Evolutionary conservation across 2,329 filamentous ascomycete species (phyloP).

Genomic region (Emergomyces orientalis): DNA sequence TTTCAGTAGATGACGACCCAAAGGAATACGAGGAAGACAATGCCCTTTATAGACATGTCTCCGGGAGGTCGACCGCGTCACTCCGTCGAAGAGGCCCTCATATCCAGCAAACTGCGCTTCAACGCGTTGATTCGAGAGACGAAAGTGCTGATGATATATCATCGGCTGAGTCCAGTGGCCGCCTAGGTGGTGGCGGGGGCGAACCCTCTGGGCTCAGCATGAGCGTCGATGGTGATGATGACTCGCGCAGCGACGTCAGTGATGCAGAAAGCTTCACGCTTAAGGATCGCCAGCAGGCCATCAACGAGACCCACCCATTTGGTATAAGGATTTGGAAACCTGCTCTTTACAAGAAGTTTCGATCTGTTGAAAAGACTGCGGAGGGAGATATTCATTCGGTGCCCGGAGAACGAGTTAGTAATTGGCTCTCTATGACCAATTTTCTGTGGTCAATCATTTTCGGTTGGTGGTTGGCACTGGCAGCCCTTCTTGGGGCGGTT

Average conservation of each 20-base stretch:
- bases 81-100: slow-evolving; percentile 30
- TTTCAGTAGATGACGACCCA: slow-evolving; percentile 82
- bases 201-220: slow-evolving; percentile 37
- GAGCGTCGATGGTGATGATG: slow-evolving; percentile 48
- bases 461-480: slow-evolving; percentile 86
- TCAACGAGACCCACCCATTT: slow-evolving; percentile 97
- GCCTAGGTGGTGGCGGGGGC: slow-evolving; percentile 25
- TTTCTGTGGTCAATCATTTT: slow-evolving; percentile 82
- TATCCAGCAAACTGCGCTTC: slow-evolving; percentile 25
- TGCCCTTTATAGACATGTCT: slow-evolving; percentile 8
- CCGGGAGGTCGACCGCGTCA: slow-evolving; percentile 30
- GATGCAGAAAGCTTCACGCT: slow-evolving; percentile 97
- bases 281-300: slow-evolving; percentile 92
- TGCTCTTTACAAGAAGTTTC: slow-evolving; percentile 92
- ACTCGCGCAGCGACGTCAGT: slow-evolving; percentile 65
- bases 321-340: slow-evolving; percentile 99
- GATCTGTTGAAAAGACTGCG: slow-evolving; percentile 91
- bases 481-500: slow-evolving; percentile 63
- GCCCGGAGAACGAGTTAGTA: slow-evolving; percentile 76
- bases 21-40: slow-evolving; percentile 66
- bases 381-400: slow-evolving; percentile 96
- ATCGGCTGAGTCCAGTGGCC: slow-evolving; percentile 24
- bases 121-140: slow-evolving; percentile 30
- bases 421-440: slow-evolving; percentile 80
- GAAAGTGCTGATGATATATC: slow-evolving; percentile 32